phyloP scores from a whole-genome alignment of 768 basidiomycete genomes.

The Kwoniella sp. region DNA sequence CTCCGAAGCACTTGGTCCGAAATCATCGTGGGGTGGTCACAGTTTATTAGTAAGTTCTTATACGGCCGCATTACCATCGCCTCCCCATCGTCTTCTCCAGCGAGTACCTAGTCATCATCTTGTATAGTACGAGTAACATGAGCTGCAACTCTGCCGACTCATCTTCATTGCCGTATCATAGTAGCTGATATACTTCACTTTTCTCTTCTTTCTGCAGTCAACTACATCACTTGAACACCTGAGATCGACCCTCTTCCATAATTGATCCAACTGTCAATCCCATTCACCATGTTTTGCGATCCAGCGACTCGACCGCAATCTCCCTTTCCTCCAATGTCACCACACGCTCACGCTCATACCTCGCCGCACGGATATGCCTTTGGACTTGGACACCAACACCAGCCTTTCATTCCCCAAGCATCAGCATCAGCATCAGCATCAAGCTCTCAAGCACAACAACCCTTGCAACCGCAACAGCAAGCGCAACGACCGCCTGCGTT shows the following conservation, averaged over 20 bases:
- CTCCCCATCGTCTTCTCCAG: too few relatives aligned
- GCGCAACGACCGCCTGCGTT: not conserved
- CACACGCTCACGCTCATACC: slow-evolving; percentile 4
- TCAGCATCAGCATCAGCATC: not conserved
- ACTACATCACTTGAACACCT: too few relatives aligned
- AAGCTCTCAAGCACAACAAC: not conserved
- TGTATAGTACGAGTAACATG: too few relatives aligned
- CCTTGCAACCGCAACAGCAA: not conserved
- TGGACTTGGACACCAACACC: not conserved
- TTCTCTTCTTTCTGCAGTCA: not conserved
- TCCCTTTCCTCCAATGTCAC: slow-evolving; percentile 11
- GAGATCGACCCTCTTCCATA: not conserved
- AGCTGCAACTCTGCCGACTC: too few relatives aligned
- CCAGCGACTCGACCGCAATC: slow-evolving; percentile 12
- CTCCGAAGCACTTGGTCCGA: not conserved
- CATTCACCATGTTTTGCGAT: slow-evolving; percentile 12
- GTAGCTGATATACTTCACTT: too few relatives aligned
- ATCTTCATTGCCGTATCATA: too few relatives aligned
- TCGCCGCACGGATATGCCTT: slow-evolving; percentile 1
- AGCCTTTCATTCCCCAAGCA: not conserved
- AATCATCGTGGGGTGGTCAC: too few relatives aligned
- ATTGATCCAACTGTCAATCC: not conserved
- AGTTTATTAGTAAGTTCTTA: too few relatives aligned
- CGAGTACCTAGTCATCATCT: too few relatives aligned
- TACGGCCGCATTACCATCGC: too few relatives aligned